Evolutionary conservation across 1,284 basidiomycete species (phyloP), one percentile per base, ranked within the genome.

Genomic region (Ceratobasidium sp.): DNA sequence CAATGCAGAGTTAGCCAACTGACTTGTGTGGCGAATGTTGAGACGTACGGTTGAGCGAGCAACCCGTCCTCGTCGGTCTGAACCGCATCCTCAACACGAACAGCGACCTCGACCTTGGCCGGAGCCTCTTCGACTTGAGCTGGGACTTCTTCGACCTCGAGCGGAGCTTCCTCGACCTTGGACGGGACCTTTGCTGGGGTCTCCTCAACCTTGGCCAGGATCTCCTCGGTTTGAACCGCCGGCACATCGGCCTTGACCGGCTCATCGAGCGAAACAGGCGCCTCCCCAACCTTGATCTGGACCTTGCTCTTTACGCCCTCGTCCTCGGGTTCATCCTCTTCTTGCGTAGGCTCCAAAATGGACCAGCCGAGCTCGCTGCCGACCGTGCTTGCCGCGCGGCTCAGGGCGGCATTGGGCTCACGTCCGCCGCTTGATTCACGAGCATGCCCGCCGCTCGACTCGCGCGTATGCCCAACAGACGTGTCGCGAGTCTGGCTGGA

Each of bases 291-390:
- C 48, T 66, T 66, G 49, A 41, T 41, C 37, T 59, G 14, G n/a
- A 41, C 56, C 4, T 19, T 8, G n/a, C 29, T 59, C 27, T 65
- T 65, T 22, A 27, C 29, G 51, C 11, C 39, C 19, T 54, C 66
- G 19, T 69, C 66, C 53, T 69, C 66, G 13, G 66, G 34, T 39
- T 69, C 66, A 3, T 69, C 66, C 66, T 69, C 66, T 46, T 69
- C 66, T 27, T 69, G 51, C 8, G 66, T 56, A n/a, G 66, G 51
- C 53, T 69, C 66, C 3, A 69, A 29, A 37, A 69, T 58, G 11
- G 68, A 71, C 68, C 68, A 71, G 9, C 68, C 68, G 22, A 71
- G 39, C 16, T 69, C 66, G 9, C 51, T 56, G 4, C 66, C 66
- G 39, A 69, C 39, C 11, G 66, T 58, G 56, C 68, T 59, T 27